Evolutionary conservation across 2,329 filamentous ascomycete genomes (phyloP), one percentile per base, ranked within the genome.

Genomic region (Fusarium gaditjirri): DNA sequence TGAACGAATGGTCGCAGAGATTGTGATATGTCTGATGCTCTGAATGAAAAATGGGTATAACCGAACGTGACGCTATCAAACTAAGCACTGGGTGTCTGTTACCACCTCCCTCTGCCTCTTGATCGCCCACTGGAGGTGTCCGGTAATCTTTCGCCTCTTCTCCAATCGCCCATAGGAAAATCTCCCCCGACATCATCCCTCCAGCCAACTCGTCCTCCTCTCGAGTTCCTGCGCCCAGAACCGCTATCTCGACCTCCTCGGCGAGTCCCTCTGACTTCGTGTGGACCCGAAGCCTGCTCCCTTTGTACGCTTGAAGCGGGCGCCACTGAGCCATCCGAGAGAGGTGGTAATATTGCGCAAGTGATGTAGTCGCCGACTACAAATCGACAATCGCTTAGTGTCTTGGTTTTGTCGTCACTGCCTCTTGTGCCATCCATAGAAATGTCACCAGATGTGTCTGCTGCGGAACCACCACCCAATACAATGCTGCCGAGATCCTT

Each of bases 341-440:
- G 83, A 2, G 94, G 93, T 44, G 93, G 91, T 61, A 95, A 84
- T 66, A 97, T 91, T 9, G 94, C 93, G 79, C 93, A 95, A 64
- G 92, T 92, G 43, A 98, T 87, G 78, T 93, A 97, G 81, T 98
- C 95, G 2, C 95, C 95, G 70, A 96, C 92, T 16, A 97, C 92
- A 77, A 97, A 97, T 27, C 92, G 89, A 38, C 89, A 90, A 59
- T 97, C 93, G 41, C 86, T 86, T 36, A 98, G 83, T 13, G 93
- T 95, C 83, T 92, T 95, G 33, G 90, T 86, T 16, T 89, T 87
- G 33, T 93, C 91, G 10, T 88, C 88, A 38, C 86, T 86, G 79
- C 79, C 70, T 76, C 75, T 72, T 72, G 79, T 65, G 76, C 76
- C 69, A 12, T 73, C 76, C 47, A 77, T 79, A 50, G 81, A 80